These are phyloP conservation scores for Oligophagozyma castellii DNA, from an alignment of 1,139 yeast species.

Conservation along the genomic window DNA sequence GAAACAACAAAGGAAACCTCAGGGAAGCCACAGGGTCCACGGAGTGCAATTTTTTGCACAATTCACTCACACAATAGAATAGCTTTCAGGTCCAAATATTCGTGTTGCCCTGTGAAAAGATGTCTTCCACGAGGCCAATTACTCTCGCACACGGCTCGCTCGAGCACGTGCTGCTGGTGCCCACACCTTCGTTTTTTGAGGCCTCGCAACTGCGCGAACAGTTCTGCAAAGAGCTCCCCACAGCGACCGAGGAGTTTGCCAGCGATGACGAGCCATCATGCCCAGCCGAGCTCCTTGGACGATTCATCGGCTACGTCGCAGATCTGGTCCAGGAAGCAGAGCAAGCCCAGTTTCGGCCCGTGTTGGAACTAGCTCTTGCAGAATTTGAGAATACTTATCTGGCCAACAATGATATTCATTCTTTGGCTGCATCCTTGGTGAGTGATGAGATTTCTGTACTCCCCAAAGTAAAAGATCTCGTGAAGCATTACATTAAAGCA, in stretches of 20 bases:
- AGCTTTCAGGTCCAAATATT: too few relatives aligned
- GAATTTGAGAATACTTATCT: slow-evolving; percentile 80
- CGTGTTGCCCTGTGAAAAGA: too few relatives aligned
- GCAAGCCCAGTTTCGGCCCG: slow-evolving; percentile 47
- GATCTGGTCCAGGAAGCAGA: slow-evolving; percentile 35
- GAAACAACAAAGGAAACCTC: too few relatives aligned
- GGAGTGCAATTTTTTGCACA: too few relatives aligned
- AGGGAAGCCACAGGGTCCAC: too few relatives aligned
- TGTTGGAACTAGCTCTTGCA: slow-evolving; percentile 51
- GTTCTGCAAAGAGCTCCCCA: slow-evolving; percentile 64
- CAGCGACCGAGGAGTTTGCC: slow-evolving; percentile 71
- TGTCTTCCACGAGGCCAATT: slow-evolving; percentile 50
- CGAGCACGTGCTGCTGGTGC: slow-evolving; percentile 80
- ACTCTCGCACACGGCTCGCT: slow-evolving; percentile 73
- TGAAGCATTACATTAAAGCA: slow-evolving; percentile 56
- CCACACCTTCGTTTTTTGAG: slow-evolving; percentile 64
- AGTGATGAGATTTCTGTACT: slow-evolving; percentile 34
- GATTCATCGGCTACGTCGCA: slow-evolving; percentile 72
- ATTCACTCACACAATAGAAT: too few relatives aligned
- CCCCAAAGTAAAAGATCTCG: slow-evolving; percentile 55
- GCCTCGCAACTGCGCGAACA: slow-evolving; percentile 83
- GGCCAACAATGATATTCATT: slow-evolving; percentile 68
- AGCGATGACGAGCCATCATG: slow-evolving; percentile 84
- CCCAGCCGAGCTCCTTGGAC: slow-evolving; percentile 73
- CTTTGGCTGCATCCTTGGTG: slow-evolving; percentile 65